A percentile compares a stretch with the other conserved stretches of the same genome.
These are phyloP conservation scores for Panicum hallii DNA, from an alignment of 202 grass and related monocot species.

Conservation along the genomic window DNA sequence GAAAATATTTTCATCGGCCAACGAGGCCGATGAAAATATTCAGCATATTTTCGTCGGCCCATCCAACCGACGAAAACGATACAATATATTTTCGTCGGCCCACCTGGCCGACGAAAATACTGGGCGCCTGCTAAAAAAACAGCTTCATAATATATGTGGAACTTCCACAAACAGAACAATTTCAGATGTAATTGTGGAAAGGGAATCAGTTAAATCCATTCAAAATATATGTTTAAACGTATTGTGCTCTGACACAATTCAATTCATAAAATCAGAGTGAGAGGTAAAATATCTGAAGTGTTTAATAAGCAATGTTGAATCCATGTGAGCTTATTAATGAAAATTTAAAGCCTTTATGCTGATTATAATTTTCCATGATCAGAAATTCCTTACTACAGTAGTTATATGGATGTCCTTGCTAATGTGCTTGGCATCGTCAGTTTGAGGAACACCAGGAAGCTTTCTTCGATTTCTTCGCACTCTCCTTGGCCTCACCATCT, in stretches of 20 bases:
- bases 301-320: background rate
- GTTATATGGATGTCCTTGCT: background rate
- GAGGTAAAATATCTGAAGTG: background rate
- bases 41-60: too few species aligned
- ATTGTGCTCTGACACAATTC: background rate
- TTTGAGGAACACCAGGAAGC: conserved; percentile 3
- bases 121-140: too few species aligned
- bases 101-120: too few species aligned
- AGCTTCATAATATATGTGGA: too few species aligned
- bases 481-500: conserved; percentile 14
- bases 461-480: background rate
- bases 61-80: too few species aligned
- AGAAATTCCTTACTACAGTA: background rate
- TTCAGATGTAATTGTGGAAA: background rate
- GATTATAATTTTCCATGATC: background rate
- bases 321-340: background rate
- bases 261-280: background rate
- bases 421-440: too few species aligned
- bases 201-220: background rate
- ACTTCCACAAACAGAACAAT: background rate
- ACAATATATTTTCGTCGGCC: too few species aligned
- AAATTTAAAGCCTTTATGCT: background rate
- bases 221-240: background rate
- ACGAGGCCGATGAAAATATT: too few species aligned
- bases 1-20: too few species aligned